phyloP scores from a whole-genome alignment of 1,284 basidiomycete genomes.

The Athelia sp. region DNA sequence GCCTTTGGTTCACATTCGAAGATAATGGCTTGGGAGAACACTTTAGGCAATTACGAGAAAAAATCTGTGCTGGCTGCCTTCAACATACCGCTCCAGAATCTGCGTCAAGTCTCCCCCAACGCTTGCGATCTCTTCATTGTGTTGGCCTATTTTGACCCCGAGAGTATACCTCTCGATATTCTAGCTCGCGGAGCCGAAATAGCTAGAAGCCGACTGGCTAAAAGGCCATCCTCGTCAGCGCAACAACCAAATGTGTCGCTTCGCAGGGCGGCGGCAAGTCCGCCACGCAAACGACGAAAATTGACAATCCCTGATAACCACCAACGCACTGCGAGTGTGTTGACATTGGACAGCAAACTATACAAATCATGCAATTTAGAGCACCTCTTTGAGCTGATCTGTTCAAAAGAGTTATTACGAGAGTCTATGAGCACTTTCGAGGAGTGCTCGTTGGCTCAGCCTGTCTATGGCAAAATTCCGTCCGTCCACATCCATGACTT shows the following conservation, averaged over 20 bases:
- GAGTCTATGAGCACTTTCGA: no score
- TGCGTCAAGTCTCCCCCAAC: background rate
- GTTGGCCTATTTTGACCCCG: conserved; percentile 27
- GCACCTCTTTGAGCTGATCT: no score
- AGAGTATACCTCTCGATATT: conserved; percentile 46
- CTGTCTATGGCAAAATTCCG: no score
- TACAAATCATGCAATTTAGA: no score
- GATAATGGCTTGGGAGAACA: conserved; percentile 34
- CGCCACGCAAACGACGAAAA: no score
- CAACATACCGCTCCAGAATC: conserved; percentile 31
- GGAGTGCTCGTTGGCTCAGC: no score
- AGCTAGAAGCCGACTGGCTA: background rate
- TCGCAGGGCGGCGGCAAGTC: background rate
- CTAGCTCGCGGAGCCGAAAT: conserved; percentile 40
- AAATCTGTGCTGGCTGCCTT: conserved; percentile 30
- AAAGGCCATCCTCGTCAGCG: background rate
- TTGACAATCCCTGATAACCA: no score
- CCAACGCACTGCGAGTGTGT: no score
- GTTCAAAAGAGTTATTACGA: no score
- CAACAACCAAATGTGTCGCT: background rate
- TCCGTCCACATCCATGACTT: no score
- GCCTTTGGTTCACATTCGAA: no score
- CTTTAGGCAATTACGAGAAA: conserved; percentile 29
- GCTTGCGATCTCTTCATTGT: background rate
- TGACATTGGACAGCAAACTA: no score